Base-by-base conservation (phyloP, 1,284 basidiomycete genomes). In the Malassezia psittaci region DNA sequence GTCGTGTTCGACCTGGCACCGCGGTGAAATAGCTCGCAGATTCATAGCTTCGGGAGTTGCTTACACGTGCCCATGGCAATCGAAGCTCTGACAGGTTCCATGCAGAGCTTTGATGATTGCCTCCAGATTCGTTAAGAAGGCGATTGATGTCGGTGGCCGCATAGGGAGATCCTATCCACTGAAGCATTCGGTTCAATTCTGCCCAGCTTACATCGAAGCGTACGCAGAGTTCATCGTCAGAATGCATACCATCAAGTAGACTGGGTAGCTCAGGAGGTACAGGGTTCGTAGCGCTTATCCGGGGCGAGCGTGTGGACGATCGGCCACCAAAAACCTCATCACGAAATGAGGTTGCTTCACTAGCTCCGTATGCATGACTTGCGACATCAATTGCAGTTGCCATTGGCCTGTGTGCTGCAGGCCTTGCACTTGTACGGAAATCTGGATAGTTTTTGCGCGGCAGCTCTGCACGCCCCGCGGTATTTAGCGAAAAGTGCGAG, bases 201-300 rank as follows among this genome's bases (percentile, higher is more conserved):
- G 83, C 82, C 90, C 90, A 93, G 5, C 86, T 85, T 52, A 85
- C 83, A 62, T 87, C 83, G 66, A 90, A 90, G 48, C 73, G 79
- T 16, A 87, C 85, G 58, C 86, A 87, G 45, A 96, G 78, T 75
- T 94, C 90, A 74, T 96, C 91, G 1, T 88, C 85, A 74, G 90
- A 86, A 76, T 90, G 89, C 55, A 85, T 84, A 4, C 90, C 90
- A 67, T 94, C 85, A 11, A 94, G 78, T 54, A 87, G 75, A 5
- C 78, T 65, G 19, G 82, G 68, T 37, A 94, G 68, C 24, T 83
- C 84, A 5, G 65, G 39, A 0, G 74, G 68, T 12, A 72, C 51
- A 4, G 38, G 32, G 9, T 45, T 21, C 18, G 40, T 7, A 34
- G 39, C 32, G 41, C 11, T 15, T 2, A 15, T 24, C 12, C 51